These are phyloP conservation scores for Coemansia brasiliensis DNA, from an alignment of 192 early-diverging fungal species.

Conservation along the genomic window DNA sequence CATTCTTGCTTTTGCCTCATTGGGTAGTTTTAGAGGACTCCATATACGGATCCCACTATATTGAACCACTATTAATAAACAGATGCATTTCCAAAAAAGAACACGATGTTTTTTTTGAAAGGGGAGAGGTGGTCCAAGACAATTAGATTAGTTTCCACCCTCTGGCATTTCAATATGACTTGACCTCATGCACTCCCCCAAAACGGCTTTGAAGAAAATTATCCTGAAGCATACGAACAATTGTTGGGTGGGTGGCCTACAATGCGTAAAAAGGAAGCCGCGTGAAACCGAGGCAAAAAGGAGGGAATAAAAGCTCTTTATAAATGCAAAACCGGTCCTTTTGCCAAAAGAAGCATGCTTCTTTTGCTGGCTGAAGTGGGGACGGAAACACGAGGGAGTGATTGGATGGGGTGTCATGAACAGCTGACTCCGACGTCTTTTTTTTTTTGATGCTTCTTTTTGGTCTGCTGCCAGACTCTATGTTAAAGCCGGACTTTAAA, in stretches of 20 bases:
- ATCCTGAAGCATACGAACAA: too few relatives aligned
- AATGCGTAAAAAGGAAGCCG: constrained; percentile 3
- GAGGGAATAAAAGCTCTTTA: neutral
- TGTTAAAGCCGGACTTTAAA: constrained; percentile 1
- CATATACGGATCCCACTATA: too few relatives aligned
- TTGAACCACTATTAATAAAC: too few relatives aligned
- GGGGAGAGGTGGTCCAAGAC: too few relatives aligned
- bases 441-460: constrained; percentile 3
- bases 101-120: too few relatives aligned
- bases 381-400: neutral
- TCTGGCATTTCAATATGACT: too few relatives aligned
- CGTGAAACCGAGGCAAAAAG: neutral
- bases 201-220: too few relatives aligned
- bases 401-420: constrained; percentile 2
- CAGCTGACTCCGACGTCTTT: constrained; percentile 5
- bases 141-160: too few relatives aligned
- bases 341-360: constrained; percentile 13
- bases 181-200: too few relatives aligned
- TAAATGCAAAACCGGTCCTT: constrained; percentile 12
- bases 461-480: neutral
- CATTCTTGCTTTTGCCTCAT: too few relatives aligned
- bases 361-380: neutral
- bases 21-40: too few relatives aligned
- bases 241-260: neutral
- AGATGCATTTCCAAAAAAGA: too few relatives aligned